A percentile compares a stretch with the other conserved stretches of the same genome.
phyloP scores from a whole-genome alignment of 1,284 basidiomycete genomes.

The Moesziomyces globuligerus region DNA sequence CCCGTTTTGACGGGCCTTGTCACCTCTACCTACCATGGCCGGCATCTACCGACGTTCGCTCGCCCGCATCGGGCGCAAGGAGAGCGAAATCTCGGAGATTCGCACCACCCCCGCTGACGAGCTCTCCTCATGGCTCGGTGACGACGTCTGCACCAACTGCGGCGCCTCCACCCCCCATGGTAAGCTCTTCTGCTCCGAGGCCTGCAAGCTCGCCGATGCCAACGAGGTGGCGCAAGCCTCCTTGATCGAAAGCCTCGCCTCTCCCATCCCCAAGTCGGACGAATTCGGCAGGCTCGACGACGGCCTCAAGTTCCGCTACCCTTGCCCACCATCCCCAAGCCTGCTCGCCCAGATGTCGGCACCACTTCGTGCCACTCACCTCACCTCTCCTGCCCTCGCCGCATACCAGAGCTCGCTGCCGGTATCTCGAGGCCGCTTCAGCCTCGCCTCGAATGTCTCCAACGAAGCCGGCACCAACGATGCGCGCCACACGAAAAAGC shows the following conservation, averaged over 20 bases:
- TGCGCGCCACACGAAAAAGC: conserved; percentile 30
- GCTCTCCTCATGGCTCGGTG: conserved; percentile 55
- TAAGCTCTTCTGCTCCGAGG: conserved; percentile 57
- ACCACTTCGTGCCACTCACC: conserved; percentile 35
- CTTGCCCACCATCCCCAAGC: conserved; percentile 56
- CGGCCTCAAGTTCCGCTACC: conserved; percentile 52
- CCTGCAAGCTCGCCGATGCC: conserved; percentile 54
- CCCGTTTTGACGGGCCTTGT: conserved; percentile 25
- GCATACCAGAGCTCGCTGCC: conserved; percentile 55
- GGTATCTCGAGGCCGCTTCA: conserved; percentile 28
- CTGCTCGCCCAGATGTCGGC: conserved; percentile 55
- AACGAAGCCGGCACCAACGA: conserved; percentile 13
- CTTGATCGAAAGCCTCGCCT: conserved; percentile 23
- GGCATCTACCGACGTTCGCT: conserved; percentile 49
- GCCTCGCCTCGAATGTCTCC: conserved; percentile 22
- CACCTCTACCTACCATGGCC: conserved; percentile 27
- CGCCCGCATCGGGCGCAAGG: conserved; percentile 38
- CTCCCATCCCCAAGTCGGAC: conserved; percentile 24
- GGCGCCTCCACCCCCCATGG: conserved; percentile 38
- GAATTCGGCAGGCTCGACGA: conserved; percentile 20
- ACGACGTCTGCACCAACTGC: conserved; percentile 59
- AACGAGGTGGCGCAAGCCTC: conserved; percentile 28
- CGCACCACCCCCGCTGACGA: conserved; percentile 52
- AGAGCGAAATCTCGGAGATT: conserved; percentile 43
- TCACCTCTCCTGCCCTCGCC: conserved; percentile 56